A percentile compares a stretch with the other conserved stretches of the same genome.
Evolutionary conservation across 108 stramenopile genomes (phyloP).

Genomic region (Aureococcus anophagefferens): DNA sequence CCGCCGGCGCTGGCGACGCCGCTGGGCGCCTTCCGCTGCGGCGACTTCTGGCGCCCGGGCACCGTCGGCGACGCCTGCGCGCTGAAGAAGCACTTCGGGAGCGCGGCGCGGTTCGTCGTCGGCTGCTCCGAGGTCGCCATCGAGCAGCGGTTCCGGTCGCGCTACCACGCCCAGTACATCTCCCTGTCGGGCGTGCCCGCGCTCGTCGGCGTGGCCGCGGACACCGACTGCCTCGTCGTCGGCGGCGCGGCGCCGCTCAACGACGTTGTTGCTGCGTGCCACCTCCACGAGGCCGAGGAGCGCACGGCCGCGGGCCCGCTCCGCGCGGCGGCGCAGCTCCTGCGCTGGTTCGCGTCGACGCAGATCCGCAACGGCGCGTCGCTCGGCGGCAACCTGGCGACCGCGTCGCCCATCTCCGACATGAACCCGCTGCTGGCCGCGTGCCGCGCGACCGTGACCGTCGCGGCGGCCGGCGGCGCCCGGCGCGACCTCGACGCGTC

Average conservation of each 20-base stretch:
- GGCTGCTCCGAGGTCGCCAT: constrained; percentile 7
- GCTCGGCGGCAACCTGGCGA: constrained; percentile 84
- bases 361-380: constrained; percentile 90
- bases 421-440: constrained; percentile 83
- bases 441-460: constrained; percentile 50
- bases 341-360: constrained; percentile 90
- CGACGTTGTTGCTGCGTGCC: constrained; percentile 39
- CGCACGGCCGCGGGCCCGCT: no score
- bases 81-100: no score
- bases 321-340: no score
- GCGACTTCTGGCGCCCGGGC: no score
- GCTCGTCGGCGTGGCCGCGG: constrained; percentile 10
- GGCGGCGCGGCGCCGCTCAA: constrained; percentile 24
- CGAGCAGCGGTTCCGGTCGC: constrained; percentile 28
- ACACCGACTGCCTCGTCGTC: constrained; percentile 8
- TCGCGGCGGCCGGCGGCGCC: no score
- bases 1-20: no score
- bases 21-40: no score
- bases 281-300: no score
- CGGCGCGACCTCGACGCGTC: constrained; percentile 55
- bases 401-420: constrained; percentile 87
- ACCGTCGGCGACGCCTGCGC: no score
- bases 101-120: no score
- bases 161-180: not conserved
- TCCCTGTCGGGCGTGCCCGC: constrained; percentile 9